A percentile compares a stretch with the other conserved stretches of the same genome.
These are phyloP conservation scores for Rhytidiadelphus loreus DNA, from an alignment of 225 moss, liverwort and hornwort genomes.

Conservation along the genomic window DNA sequence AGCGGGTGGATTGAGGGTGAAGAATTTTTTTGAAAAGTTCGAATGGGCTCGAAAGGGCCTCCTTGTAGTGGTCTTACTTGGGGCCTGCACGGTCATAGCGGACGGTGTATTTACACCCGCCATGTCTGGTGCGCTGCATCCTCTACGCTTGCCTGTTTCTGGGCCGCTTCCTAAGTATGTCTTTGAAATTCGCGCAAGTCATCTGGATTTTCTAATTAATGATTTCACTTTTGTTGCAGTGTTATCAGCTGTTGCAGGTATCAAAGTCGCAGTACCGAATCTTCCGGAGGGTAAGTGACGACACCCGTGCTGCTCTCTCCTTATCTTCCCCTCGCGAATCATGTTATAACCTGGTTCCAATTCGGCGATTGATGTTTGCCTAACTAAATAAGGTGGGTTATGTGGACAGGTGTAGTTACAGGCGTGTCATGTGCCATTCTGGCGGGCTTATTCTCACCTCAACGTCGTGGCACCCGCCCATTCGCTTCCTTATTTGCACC, in stretches of 20 bases:
- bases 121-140: constrained; percentile 39
- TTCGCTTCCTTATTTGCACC: constrained; percentile 83
- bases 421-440: constrained; percentile 50
- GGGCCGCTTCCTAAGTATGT: not conserved
- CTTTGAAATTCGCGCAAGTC: not conserved
- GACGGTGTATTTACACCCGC: constrained; percentile 81
- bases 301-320: not conserved
- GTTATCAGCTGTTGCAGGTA: constrained; percentile 65
- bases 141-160: not conserved
- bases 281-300: constrained; percentile 28
- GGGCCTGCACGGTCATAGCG: constrained; percentile 70
- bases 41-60: constrained; percentile 28
- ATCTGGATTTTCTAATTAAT: not conserved
- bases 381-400: not conserved
- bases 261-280: constrained; percentile 53
- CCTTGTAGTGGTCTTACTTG: constrained; percentile 50
- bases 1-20: constrained; percentile 19
- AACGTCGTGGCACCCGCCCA: constrained; percentile 63
- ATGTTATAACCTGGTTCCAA: not conserved
- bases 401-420: constrained; percentile 43
- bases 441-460: constrained; percentile 52
- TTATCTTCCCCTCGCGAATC: not conserved
- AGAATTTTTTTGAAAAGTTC: constrained; percentile 41
- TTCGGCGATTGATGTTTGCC: not conserved
- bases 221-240: constrained; percentile 28